Evolutionary conservation across 192 early-diverging fungal species (phyloP).

Genomic region (Coemansia sp.): DNA sequence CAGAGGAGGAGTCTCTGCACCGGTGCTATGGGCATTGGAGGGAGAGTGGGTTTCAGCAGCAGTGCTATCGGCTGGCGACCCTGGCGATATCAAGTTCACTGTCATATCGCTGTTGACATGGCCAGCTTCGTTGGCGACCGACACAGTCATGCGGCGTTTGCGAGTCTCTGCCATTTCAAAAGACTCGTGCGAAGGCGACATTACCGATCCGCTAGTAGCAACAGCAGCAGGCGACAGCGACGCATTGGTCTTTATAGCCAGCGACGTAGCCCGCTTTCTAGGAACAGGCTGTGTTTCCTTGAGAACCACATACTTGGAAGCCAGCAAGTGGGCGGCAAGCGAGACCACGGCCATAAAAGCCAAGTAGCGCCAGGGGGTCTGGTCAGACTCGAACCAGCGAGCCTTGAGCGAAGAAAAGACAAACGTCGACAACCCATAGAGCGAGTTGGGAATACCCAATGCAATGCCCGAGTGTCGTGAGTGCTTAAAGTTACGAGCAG

Average conservation of each 20-base stretch:
- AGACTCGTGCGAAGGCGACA: slow-evolving; percentile 12
- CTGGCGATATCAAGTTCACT: neutral
- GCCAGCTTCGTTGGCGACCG: slow-evolving; percentile 6
- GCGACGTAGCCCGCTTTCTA: slow-evolving; percentile 23
- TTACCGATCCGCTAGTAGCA: neutral
- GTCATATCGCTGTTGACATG: neutral
- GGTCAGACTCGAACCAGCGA: slow-evolving; percentile 52
- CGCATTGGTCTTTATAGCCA: neutral
- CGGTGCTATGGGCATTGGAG: neutral
- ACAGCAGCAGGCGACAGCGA: neutral
- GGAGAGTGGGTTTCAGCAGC: neutral
- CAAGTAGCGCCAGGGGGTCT: slow-evolving; percentile 57
- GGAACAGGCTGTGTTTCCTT: slow-evolving; percentile 11
- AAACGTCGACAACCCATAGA: slow-evolving; percentile 66
- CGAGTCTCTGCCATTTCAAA: slow-evolving; percentile 48
- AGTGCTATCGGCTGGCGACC: neutral
- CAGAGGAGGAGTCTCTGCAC: neutral
- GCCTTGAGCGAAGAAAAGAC: slow-evolving; percentile 64
- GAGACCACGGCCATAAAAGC: slow-evolving; percentile 58
- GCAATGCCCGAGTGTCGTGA: slow-evolving; percentile 59
- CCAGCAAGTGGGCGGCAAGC: slow-evolving; percentile 53
- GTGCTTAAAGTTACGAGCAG: slow-evolving; percentile 61
- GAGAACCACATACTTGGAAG: slow-evolving; percentile 34
- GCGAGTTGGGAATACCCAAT: slow-evolving; percentile 62
- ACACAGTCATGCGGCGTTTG: slow-evolving; percentile 38